Base-by-base conservation (phyloP, 2,329 filamentous ascomycete genomes). In the Juglanconis oblonga region DNA sequence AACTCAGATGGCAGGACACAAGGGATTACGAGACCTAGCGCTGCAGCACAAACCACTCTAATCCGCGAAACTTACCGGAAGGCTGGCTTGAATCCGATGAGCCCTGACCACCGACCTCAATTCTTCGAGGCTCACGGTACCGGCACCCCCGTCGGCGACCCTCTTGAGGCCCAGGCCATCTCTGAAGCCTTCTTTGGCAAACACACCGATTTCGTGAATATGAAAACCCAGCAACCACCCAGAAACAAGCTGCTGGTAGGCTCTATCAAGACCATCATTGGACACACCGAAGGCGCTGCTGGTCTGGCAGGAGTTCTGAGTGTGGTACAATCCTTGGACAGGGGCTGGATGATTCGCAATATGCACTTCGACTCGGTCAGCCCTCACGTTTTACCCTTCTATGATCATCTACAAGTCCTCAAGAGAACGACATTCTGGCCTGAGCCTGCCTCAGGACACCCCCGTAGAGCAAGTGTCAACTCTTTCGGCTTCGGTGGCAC, bases 1-100 rank as follows among this genome's bases (percentile, higher is more conserved):
- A 82, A 82, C 62, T 76, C 76, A 32, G 82, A 86, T 64, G 84
- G 83, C 11, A 71, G 69, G 36, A 76, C 81, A 63, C 45, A 71
- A n/a, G 83, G 83, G 0, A 80, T 87, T 59, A 86, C 83, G 0
- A 76, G 83, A 68, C 85, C 84, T 0, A 84, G 73, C 55, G 67
- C 71, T 1, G 58, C 67, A 2, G 77, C 80, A 0, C 82, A 85
- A 65, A 70, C 73, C 0, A 61, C 57, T 0, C 66, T 83, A 1
- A 83, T 83, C 58, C 69, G 69, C 45, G 68, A 70, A 5, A 79
- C 78, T 0, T 85, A 84, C 64, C 58, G 48, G 1, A 70, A 67
- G 5, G 70, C 79, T 0, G 81, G 76, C 1, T 71, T 79, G 2
- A 72, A 81, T 55, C 64, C 72, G 0, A 48, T 32, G 3, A 52